Percentiles rank a stretch among this genome's conserved stretches.
phyloP scores from a whole-genome alignment of 805 yeast species.

The Metschnikowia cubensis region DNA sequence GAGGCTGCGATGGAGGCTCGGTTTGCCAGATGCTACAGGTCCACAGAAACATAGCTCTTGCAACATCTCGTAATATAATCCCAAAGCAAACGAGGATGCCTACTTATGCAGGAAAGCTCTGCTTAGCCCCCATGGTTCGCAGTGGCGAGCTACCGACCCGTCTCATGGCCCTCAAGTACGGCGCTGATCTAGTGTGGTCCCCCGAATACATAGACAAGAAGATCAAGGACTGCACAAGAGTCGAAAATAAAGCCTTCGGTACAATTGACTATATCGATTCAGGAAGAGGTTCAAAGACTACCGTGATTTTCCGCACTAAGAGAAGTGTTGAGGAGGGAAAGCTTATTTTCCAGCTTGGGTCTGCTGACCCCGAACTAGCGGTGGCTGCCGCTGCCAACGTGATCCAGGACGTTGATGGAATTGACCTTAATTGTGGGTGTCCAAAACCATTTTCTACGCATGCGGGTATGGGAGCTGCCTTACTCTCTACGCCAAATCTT shows the following conservation, averaged over 20 bases:
- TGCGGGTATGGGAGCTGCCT: constrained; percentile 97
- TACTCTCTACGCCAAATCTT: constrained; percentile 75
- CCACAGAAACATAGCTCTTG: neutral
- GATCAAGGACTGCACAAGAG: constrained; percentile 64
- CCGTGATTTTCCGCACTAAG: constrained; percentile 69
- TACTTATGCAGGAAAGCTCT: constrained; percentile 71
- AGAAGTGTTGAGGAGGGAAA: constrained; percentile 59
- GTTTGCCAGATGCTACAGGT: neutral
- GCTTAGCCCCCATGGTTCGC: constrained; percentile 95
- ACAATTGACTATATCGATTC: constrained; percentile 57
- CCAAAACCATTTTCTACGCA: constrained; percentile 95
- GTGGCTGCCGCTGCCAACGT: constrained; percentile 82
- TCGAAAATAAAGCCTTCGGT: constrained; percentile 49
- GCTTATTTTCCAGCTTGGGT: constrained; percentile 87
- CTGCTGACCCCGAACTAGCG: constrained; percentile 78
- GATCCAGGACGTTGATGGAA: constrained; percentile 83
- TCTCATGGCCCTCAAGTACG: constrained; percentile 70
- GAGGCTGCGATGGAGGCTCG: neutral
- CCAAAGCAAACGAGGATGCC: constrained; percentile 39
- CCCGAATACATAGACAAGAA: constrained; percentile 93
- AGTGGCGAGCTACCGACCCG: constrained; percentile 93
- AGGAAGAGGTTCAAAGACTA: constrained; percentile 22
- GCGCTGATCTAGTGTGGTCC: constrained; percentile 92
- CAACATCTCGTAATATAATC: neutral
- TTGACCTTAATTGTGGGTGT: constrained; percentile 94